phyloP scores from a whole-genome alignment of 495 filamentous ascomycete genomes.

The Talaromyces proteolyticus region DNA sequence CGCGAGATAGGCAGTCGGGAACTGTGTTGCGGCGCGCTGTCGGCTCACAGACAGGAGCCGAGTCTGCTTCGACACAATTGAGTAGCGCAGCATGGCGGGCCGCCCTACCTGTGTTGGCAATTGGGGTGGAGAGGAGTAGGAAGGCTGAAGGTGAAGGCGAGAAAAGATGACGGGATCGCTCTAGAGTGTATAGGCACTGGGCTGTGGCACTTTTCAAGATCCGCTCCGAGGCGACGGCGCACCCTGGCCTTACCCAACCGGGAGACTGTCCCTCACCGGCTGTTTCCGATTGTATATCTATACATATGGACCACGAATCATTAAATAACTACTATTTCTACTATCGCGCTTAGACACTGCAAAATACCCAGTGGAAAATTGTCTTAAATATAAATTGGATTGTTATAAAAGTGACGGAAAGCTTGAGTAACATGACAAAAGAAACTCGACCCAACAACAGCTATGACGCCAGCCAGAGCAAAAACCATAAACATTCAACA shows the following conservation, averaged over 20 bases:
- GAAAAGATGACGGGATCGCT: constrained; percentile 17
- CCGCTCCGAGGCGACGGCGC: constrained; percentile 29
- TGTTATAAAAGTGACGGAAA: not conserved
- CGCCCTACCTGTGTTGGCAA: constrained; percentile 30
- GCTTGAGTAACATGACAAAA: constrained; percentile 7
- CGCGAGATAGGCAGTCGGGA: constrained; percentile 36
- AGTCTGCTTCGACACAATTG: constrained; percentile 38
- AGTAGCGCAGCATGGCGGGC: constrained; percentile 46
- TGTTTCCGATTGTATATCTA: too few species aligned
- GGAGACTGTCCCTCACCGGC: too few species aligned
- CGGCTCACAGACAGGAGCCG: constrained; percentile 36
- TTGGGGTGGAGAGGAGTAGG: constrained; percentile 10
- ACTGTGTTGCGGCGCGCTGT: constrained; percentile 39
- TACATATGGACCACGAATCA: too few species aligned
- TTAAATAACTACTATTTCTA: too few species aligned
- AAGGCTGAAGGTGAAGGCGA: constrained; percentile 19
- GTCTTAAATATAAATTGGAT: not conserved
- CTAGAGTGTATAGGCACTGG: too few species aligned
- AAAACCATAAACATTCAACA: constrained; percentile 2
- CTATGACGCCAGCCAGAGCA: constrained; percentile 5
- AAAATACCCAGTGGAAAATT: not conserved
- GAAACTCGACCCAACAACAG: constrained; percentile 4
- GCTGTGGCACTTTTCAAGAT: too few species aligned
- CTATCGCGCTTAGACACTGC: too few species aligned
- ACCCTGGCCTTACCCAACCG: too few species aligned